phyloP scores from a whole-genome alignment of 2,329 filamentous ascomycete species.

The Trichoderma koningii region DNA sequence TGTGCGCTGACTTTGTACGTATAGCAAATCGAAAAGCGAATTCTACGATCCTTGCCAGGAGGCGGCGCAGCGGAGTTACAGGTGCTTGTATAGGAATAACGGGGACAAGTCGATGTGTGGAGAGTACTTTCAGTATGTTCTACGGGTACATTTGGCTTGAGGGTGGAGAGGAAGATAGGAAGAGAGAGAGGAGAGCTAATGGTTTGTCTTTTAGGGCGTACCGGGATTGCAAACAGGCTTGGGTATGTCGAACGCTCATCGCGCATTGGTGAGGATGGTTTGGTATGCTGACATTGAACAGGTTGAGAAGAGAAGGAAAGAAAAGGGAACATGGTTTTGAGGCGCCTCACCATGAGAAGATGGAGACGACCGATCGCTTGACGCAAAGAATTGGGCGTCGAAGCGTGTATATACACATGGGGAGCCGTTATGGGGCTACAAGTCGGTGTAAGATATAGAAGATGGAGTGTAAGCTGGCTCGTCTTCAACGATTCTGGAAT shows the following conservation, averaged over 20 bases:
- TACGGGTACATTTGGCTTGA: background rate
- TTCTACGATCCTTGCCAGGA: constrained; percentile 97
- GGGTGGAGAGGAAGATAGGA: background rate
- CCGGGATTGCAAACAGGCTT: constrained; percentile 90
- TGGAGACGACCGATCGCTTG: background rate
- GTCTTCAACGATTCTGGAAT: no score
- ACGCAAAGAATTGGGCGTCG: background rate
- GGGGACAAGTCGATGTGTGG: constrained; percentile 87
- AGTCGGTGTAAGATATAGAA: constrained; percentile 6
- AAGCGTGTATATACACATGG: background rate
- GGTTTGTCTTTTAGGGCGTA: constrained; percentile 67
- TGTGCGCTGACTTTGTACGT: no score
- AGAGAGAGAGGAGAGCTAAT: constrained; percentile 29
- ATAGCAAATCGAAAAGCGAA: constrained; percentile 83
- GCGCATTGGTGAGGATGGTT: no score
- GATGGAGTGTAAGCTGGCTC: background rate
- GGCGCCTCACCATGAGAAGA: no score
- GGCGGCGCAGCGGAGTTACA: constrained; percentile 79
- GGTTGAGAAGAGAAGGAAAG: constrained; percentile 33
- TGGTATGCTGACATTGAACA: constrained; percentile 17
- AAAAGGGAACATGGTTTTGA: constrained; percentile 31
- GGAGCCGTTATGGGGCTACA: background rate
- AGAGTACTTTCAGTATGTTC: constrained; percentile 89
- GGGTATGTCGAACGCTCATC: constrained; percentile 59
- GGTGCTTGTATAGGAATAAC: constrained; percentile 84